A percentile compares a stretch with the other conserved stretches of the same genome.
These are phyloP conservation scores for Monilinia vaccinii-corymbosi DNA, from an alignment of 2,329 filamentous ascomycete species.

Conservation along the genomic window DNA sequence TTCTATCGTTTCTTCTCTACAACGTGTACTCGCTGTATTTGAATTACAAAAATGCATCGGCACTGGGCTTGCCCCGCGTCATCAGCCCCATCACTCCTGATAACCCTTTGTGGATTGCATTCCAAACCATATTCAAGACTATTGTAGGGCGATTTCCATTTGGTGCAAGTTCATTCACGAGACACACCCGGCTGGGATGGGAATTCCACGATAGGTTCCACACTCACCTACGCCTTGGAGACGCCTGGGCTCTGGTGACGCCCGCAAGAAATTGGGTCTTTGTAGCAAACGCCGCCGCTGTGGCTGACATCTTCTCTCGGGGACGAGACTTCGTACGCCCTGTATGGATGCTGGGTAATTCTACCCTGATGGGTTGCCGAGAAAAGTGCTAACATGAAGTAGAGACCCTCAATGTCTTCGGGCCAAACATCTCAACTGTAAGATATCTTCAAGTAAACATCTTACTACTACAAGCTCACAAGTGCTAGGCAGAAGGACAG, in stretches of 20 bases:
- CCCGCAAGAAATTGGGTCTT: not conserved
- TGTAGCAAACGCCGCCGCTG: not conserved
- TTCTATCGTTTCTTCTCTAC: not conserved
- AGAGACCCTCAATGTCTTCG: constrained; percentile 2
- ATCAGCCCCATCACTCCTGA: constrained; percentile 2
- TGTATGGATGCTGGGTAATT: constrained; percentile 4
- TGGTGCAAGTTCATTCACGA: not conserved
- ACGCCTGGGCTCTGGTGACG: not conserved
- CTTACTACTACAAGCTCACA: not conserved
- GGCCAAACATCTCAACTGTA: constrained; percentile 1
- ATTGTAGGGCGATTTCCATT: constrained; percentile 1
- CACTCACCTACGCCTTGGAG: not conserved
- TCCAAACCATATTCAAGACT: not conserved
- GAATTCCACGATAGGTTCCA: constrained; percentile 1
- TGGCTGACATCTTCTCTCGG: not conserved
- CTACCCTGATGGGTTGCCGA: too few species aligned
- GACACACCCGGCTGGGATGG: not conserved
- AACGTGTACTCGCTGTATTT: not conserved
- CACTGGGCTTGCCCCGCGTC: not conserved
- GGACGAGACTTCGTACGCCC: not conserved
- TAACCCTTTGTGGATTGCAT: constrained; percentile 7
- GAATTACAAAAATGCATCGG: not conserved
- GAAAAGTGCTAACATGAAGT: not conserved
- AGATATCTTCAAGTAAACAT: not conserved
- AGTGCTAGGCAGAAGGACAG: not conserved